phyloP scores from a whole-genome alignment of 306 rosid species.

The Quercus ilex region DNA sequence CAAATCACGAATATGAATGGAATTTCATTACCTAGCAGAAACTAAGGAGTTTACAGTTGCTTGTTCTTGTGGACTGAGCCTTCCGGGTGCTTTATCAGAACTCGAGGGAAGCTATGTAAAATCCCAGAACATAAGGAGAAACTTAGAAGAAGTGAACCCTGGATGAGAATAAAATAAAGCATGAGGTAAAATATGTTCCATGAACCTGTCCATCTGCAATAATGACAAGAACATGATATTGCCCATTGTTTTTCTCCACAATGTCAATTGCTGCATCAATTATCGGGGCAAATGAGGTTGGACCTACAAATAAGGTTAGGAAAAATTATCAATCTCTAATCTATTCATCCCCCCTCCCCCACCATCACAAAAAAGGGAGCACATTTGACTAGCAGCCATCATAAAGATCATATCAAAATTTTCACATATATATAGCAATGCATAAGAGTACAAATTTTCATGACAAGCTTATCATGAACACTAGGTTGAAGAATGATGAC shows the following conservation, averaged over 20 bases:
- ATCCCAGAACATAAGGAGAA: slow-evolving; percentile 10
- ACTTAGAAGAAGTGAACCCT: not conserved
- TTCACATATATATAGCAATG: not conserved
- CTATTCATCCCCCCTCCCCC: not conserved
- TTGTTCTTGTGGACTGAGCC: slow-evolving; percentile 74
- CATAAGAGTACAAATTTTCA: not conserved
- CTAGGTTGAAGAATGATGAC: not conserved
- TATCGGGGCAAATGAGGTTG: slow-evolving; percentile 91
- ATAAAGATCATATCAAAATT: not conserved
- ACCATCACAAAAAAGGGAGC: not conserved
- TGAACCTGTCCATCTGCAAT: slow-evolving; percentile 98
- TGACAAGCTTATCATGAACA: not conserved
- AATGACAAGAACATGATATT: slow-evolving; percentile 95
- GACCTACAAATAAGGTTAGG: slow-evolving; percentile 52
- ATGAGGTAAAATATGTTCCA: slow-evolving; percentile 10
- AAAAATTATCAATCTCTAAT: slow-evolving; percentile 2
- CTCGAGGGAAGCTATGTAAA: slow-evolving; percentile 61
- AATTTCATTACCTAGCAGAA: slow-evolving; percentile 73
- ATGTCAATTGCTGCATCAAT: slow-evolving; percentile 81
- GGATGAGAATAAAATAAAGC: not conserved
- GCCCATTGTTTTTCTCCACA: slow-evolving; percentile 72
- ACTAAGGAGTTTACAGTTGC: slow-evolving; percentile 71
- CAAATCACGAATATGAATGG: slow-evolving; percentile 10
- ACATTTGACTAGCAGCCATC: not conserved
- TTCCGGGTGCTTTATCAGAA: slow-evolving; percentile 63